Conservation (phyloP, 78 protist species). For the Dictyostelium brefeldianum region DNA sequence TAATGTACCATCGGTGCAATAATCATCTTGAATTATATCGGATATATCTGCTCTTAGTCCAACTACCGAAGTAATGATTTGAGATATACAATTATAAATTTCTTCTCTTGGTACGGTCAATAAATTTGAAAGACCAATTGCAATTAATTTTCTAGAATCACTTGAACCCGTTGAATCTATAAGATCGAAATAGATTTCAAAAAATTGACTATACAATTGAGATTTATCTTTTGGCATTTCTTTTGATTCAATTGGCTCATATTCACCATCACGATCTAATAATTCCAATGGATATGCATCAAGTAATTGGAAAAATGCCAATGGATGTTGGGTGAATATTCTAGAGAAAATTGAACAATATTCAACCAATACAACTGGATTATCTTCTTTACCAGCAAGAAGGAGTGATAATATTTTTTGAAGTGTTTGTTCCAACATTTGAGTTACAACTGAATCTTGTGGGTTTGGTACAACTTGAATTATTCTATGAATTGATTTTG, state of each 20-base stretch:
- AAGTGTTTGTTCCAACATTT: background rate
- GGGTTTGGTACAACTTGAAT: slow-evolving; percentile 27
- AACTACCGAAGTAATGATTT: slow-evolving; percentile 22
- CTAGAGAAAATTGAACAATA: slow-evolving; percentile 28
- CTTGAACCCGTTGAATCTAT: slow-evolving; percentile 31
- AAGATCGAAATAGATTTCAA: slow-evolving; percentile 11
- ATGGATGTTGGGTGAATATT: slow-evolving; percentile 6
- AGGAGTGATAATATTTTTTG: slow-evolving; percentile 1
- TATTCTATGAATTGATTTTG: slow-evolving; percentile 13
- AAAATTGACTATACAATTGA: background rate
- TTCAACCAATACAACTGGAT: background rate
- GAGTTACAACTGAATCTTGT: background rate
- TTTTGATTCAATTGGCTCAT: background rate
- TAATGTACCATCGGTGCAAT: slow-evolving; percentile 8
- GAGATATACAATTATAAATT: background rate
- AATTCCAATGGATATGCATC: slow-evolving; percentile 16
- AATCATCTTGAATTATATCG: background rate
- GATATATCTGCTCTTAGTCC: slow-evolving; percentile 51
- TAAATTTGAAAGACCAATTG: slow-evolving; percentile 47
- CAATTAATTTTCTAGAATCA: slow-evolving; percentile 33
- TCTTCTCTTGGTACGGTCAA: slow-evolving; percentile 13
- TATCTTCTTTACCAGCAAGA: background rate
- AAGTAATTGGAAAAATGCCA: slow-evolving; percentile 21
- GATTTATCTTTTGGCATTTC: background rate
- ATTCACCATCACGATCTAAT: background rate